phyloP scores from a whole-genome alignment of 768 basidiomycete species.

The Lyophyllum semitale region DNA sequence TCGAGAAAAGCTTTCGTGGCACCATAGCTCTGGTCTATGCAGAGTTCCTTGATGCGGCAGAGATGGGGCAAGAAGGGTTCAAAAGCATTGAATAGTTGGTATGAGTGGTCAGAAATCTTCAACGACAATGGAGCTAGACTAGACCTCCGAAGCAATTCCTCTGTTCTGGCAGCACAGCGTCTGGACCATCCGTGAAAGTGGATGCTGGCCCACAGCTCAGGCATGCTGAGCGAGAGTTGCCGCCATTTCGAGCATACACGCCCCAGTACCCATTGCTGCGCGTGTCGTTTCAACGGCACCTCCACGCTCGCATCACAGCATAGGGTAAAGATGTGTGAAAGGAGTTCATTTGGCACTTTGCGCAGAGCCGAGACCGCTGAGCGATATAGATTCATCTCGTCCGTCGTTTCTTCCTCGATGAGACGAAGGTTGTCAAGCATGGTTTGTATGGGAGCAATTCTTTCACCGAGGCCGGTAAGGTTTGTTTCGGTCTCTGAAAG shows the following conservation, averaged over 20 bases:
- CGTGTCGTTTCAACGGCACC: not conserved
- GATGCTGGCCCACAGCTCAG: constrained; percentile 6
- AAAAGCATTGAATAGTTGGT: not conserved
- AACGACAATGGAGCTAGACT: not conserved
- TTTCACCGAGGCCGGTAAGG: not conserved
- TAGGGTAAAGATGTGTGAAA: constrained; percentile 2
- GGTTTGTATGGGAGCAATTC: not conserved
- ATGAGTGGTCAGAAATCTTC: not conserved
- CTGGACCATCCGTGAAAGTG: not conserved
- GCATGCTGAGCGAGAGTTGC: not conserved
- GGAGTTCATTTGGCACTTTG: constrained; percentile 7
- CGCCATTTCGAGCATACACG: constrained; percentile 10
- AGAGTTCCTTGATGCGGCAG: not conserved
- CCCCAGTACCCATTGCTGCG: constrained; percentile 1
- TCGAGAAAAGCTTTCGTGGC: not conserved
- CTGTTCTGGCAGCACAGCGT: too few species aligned
- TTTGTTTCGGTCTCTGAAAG: not conserved
- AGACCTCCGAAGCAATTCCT: not conserved
- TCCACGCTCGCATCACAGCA: not conserved
- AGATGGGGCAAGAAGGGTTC: constrained; percentile 4
- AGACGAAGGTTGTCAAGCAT: not conserved
- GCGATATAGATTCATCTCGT: constrained; percentile 1
- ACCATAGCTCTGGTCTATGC: not conserved
- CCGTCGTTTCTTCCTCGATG: not conserved
- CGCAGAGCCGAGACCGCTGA: constrained; percentile 3